Percentiles rank a stretch among this genome's conserved stretches.
These are phyloP conservation scores for Raddia distichophylla DNA, from an alignment of 176 grass and related monocot species.

Conservation along the genomic window DNA sequence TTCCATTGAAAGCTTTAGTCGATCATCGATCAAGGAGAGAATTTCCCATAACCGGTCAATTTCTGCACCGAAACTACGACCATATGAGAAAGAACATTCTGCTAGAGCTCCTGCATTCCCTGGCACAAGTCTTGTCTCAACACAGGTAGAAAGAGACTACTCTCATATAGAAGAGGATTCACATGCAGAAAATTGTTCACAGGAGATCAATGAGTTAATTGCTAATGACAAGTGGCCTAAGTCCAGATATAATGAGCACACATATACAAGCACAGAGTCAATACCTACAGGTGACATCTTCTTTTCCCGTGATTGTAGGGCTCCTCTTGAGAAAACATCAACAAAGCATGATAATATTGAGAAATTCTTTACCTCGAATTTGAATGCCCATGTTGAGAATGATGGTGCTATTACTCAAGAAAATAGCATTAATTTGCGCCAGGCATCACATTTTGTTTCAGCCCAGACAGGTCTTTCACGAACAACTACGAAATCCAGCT, in stretches of 20 bases:
- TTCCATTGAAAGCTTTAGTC: constrained; percentile 44
- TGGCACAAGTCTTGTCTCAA: constrained; percentile 35
- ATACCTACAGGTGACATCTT: constrained; percentile 68
- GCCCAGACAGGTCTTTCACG: constrained; percentile 39
- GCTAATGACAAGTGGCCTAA: constrained; percentile 41
- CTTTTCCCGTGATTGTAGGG: constrained; percentile 65
- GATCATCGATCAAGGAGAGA: constrained; percentile 49
- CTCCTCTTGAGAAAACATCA: constrained; percentile 53
- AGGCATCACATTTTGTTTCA: constrained; percentile 47
- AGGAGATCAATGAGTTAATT: constrained; percentile 48
- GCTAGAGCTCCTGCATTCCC: constrained; percentile 52
- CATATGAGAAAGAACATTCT: constrained; percentile 48
- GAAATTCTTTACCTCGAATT: constrained; percentile 26
- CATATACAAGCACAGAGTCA: constrained; percentile 61
- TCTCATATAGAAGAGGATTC: constrained; percentile 41
- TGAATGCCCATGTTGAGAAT: constrained; percentile 33
- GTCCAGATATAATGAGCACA: constrained; percentile 62
- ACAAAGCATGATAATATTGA: constrained; percentile 33
- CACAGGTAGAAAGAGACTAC: constrained; percentile 42
- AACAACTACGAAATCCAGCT: constrained; percentile 54
- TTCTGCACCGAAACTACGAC: constrained; percentile 51
- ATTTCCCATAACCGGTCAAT: constrained; percentile 49
- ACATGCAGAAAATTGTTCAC: constrained; percentile 52
- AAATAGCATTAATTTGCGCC: constrained; percentile 43
- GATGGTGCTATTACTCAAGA: constrained; percentile 27